Evolutionary conservation across 1,139 yeast genomes (phyloP).

Genomic region (Geotrichum klebahnii): DNA sequence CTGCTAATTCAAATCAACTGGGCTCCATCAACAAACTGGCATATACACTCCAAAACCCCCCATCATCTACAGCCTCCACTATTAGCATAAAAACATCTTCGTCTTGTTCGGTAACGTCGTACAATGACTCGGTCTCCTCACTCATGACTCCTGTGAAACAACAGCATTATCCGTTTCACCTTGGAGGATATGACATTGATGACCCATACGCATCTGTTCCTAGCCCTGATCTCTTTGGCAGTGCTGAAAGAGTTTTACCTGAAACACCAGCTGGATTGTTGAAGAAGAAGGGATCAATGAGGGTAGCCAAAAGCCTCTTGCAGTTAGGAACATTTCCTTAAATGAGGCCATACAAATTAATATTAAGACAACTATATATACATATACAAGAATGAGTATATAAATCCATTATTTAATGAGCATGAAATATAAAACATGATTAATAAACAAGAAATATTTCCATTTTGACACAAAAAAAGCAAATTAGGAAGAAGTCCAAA

Average conservation of each 20-base stretch:
- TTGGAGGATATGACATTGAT: conserved; percentile 5
- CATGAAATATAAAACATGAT: neutral
- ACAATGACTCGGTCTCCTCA: neutral
- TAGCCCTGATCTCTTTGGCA: neutral
- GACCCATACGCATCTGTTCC: neutral
- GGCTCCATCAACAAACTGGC: conserved; percentile 1
- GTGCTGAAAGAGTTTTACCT: conserved; percentile 42
- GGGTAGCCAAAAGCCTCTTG: conserved; percentile 48
- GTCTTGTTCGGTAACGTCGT: neutral
- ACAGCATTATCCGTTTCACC: conserved; percentile 15
- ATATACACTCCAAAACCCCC: neutral
- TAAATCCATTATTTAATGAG: neutral
- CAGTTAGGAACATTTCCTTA: conserved; percentile 38
- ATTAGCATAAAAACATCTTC: neutral
- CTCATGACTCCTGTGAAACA: conserved; percentile 11
- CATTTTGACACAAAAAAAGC: neutral
- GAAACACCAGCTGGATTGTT: neutral
- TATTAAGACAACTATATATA: neutral
- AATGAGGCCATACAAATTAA: neutral
- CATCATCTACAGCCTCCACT: neutral
- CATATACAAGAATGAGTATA: no score
- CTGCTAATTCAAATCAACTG: neutral
- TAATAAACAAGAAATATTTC: no score
- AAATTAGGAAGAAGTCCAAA: conserved; percentile 30
- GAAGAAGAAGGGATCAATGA: conserved; percentile 36